Evolutionary conservation across 73 alveolate genomes (phyloP).

Genomic region (Paramecium sexaurelia): DNA sequence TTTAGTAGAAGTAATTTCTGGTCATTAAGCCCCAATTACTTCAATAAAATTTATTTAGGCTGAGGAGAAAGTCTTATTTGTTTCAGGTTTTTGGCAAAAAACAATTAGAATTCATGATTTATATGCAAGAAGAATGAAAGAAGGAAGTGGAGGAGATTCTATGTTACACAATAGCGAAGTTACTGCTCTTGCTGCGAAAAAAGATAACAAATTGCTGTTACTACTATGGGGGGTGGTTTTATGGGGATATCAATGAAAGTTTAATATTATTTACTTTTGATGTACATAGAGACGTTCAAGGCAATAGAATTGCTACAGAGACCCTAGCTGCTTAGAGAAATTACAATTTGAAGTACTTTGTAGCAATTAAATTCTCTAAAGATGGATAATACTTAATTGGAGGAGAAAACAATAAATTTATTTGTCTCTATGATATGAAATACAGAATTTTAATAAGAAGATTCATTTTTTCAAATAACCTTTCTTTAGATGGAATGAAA

Average conservation of each 20-base stretch:
- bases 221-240: slow-evolving; percentile 92
- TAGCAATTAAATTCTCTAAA: slow-evolving; percentile 81
- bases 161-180: slow-evolving; percentile 65
- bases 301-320: slow-evolving; percentile 90
- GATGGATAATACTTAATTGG: slow-evolving; percentile 89
- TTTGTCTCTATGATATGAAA: slow-evolving; percentile 91
- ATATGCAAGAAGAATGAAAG: slow-evolving; percentile 75
- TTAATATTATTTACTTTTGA: slow-evolving; percentile 83
- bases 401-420: slow-evolving; percentile 95
- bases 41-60: slow-evolving; percentile 77
- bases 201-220: slow-evolving; percentile 85
- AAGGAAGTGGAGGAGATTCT: slow-evolving; percentile 71
- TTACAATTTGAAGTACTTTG: slow-evolving; percentile 84
- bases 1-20: slow-evolving; percentile 87
- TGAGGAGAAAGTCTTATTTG: slow-evolving; percentile 73
- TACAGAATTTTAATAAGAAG: slow-evolving; percentile 87
- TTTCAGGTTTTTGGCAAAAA: slow-evolving; percentile 95
- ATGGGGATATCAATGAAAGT: slow-evolving; percentile 89
- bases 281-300: slow-evolving; percentile 88
- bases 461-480: slow-evolving; percentile 86
- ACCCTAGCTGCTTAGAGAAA: slow-evolving; percentile 84
- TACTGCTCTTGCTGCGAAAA: slow-evolving; percentile 72
- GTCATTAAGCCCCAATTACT: slow-evolving; percentile 93
- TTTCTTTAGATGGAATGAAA: slow-evolving; percentile 92
- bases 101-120: slow-evolving; percentile 93